Evolutionary conservation across 768 basidiomycete species (phyloP), one percentile per base, ranked within the genome.

Genomic region (Tulasnella sp.): DNA sequence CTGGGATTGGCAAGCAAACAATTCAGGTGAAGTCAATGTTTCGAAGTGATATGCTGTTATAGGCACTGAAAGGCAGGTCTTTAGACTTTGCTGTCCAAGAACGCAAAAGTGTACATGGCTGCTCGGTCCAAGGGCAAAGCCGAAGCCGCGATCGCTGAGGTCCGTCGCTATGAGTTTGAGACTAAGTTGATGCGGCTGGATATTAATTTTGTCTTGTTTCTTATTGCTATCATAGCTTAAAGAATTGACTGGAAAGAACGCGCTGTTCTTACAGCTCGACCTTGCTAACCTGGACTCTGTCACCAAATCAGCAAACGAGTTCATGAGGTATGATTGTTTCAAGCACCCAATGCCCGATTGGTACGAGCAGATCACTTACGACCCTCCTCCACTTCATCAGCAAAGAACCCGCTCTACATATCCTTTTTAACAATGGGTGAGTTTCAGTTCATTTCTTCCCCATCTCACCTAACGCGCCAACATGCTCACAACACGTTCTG

Each of bases 101-200:
- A 74, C 40, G 74, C 74, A 3, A 74, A 74, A 37, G 74, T 74
- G 22, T 74, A 74, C 65, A 72, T 74, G 71, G 74, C 74, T 7
- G 42, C 74, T n/a, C 35, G 74, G 17, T 74, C 71, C 47, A 52
- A 41, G 12, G 73, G 42, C 41, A 71, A 41, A 64, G 73, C 73
- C 16, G 69, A 71, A 59, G 70, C 35, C 14, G 71, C 74, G 5
- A 74, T 72, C 35, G 63, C 37, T 9, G 72, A 67, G 26, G 65
- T 73, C 29, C 22, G 66, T 17, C 3, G 11, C 39, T 35, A 35
- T 35, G 32, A 14, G 16, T 41, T 16, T n/a, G n/a, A n/a, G n/a
- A 12, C 29, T 12, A 64, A 14, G 14, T 12, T 12, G 14, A 12
- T 26, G 14, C 62, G n/a, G n/a, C n/a, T n/a, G n/a, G n/a, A n/a